Base-by-base conservation (phyloP, 495 filamentous ascomycete genomes). In the Astrocystis sublimbata region DNA sequence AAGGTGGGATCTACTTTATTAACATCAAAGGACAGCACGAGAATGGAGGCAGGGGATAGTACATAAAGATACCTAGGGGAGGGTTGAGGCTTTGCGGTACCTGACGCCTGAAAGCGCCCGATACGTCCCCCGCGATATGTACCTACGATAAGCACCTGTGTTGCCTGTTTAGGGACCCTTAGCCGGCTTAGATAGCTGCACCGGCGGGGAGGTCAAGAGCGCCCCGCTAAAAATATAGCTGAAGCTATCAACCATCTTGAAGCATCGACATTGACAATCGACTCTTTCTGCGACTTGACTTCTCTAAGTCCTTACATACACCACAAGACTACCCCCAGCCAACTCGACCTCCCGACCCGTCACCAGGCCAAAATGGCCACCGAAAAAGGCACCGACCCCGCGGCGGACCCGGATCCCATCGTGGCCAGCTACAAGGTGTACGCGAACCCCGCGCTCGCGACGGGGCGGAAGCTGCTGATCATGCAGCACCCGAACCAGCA, bases 351-450 rank as follows among this genome's bases (percentile, higher is more conserved):
- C 26, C 46, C 28, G 2, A n/a, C 30, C 26, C 10, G 19, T n/a
- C 3, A 26, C 1, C 24, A 49, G 13, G 3, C 19, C 46, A 52
- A 9, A 42, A 60, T 59, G 38, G 59, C 52, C 30, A 28, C 31
- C 41, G 49, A 58, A 15, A 42, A 45, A 23, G n/a, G 60, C 13
- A 54, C 57, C 19, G 62, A 66, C 24, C 15, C 38, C 35, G 33
- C 49, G 40, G 70, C 72, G 43, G 77, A 79, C 28, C 63, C 71
- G 12, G 79, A 82, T 64, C 79, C 79, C 49, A 70, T 82, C 54
- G 67, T 80, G 45, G 74, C 77, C n/a, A 75, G 67, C 69, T 81
- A 79, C 75, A 67, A 71, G 47, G 71, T 82, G 54, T 79, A 79
- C 72, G 71, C 79, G 63, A 81, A 81, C 72, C 75, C 79, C 0